phyloP scores from a whole-genome alignment of 2,329 filamentous ascomycete genomes.

The Sporothrix schenckii region DNA sequence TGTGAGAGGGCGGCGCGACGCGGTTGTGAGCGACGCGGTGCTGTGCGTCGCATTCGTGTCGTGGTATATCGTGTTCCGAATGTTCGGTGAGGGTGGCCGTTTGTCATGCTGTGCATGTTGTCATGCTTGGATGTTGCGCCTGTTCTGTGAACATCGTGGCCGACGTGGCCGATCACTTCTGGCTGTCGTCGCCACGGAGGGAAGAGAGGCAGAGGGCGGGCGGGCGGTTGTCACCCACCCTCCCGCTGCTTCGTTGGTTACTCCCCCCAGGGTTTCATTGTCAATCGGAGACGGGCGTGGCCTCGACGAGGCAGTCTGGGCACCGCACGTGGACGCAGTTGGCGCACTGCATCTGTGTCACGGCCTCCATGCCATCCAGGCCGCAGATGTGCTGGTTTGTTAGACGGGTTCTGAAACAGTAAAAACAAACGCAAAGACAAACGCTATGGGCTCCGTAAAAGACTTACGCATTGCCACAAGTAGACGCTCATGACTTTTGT shows the following conservation, averaged over 20 bases:
- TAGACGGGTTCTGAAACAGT: background rate
- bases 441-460: no score
- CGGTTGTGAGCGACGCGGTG: background rate
- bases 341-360: slow-evolving; percentile 32
- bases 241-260: no score
- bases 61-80: background rate
- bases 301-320: slow-evolving; percentile 32
- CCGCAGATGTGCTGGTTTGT: slow-evolving; percentile 33
- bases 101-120: no score
- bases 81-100: background rate
- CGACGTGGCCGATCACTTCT: background rate
- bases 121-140: no score
- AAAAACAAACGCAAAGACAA: no score
- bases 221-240: no score
- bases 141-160: background rate
- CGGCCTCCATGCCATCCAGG: slow-evolving; percentile 32
- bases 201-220: background rate
- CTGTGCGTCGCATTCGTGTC: background rate
- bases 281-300: slow-evolving; percentile 21
- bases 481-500: slow-evolving; percentile 24
- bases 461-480: slow-evolving; percentile 32
- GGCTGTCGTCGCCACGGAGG: slow-evolving; percentile 15
- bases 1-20: background rate
- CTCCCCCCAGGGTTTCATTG: background rate
- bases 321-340: slow-evolving; percentile 36